A percentile compares a stretch with the other conserved stretches of the same genome.
These are phyloP conservation scores for Cyberlindnera galapagoensis DNA, from an alignment of 805 yeast species.

Conservation along the genomic window DNA sequence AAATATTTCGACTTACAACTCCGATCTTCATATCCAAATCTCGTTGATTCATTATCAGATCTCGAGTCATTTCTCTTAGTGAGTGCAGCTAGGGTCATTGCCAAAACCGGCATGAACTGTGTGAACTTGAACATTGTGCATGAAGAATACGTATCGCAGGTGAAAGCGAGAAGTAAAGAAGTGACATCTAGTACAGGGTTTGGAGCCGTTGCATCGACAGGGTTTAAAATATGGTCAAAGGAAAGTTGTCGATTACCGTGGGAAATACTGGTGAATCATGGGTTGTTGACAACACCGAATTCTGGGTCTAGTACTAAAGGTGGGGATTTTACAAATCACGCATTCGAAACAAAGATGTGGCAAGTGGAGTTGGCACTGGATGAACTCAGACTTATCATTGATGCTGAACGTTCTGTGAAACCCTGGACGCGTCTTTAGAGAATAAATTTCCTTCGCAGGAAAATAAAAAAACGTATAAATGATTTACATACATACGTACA, in stretches of 20 bases:
- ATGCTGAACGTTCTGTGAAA: slow-evolving; percentile 14
- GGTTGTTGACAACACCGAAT: slow-evolving; percentile 15
- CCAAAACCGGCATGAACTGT: slow-evolving; percentile 49
- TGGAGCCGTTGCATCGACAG: slow-evolving; percentile 24
- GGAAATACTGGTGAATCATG: slow-evolving; percentile 47
- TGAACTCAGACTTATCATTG: slow-evolving; percentile 18
- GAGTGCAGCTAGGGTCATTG: slow-evolving; percentile 66
- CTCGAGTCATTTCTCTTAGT: slow-evolving; percentile 66
- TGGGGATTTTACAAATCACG: slow-evolving; percentile 11
- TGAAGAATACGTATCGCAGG: slow-evolving; percentile 63
- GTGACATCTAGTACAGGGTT: slow-evolving; percentile 22
- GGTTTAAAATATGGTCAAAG: slow-evolving; percentile 52
- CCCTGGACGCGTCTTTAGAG: slow-evolving; percentile 21
- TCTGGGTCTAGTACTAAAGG: slow-evolving; percentile 3
- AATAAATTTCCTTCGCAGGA: no score
- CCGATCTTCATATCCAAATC: slow-evolving; percentile 20
- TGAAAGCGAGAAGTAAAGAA: slow-evolving; percentile 36
- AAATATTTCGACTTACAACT: slow-evolving; percentile 25
- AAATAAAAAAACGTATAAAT: no score
- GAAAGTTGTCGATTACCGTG: slow-evolving; percentile 61
- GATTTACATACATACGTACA: no score
- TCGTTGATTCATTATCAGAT: slow-evolving; percentile 46
- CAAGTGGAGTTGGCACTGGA: slow-evolving; percentile 22
- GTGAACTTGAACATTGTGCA: slow-evolving; percentile 73
- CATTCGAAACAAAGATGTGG: slow-evolving; percentile 23